Conservation (phyloP, 495 filamentous ascomycete genomes). For the Eremomyces bilateralis region DNA sequence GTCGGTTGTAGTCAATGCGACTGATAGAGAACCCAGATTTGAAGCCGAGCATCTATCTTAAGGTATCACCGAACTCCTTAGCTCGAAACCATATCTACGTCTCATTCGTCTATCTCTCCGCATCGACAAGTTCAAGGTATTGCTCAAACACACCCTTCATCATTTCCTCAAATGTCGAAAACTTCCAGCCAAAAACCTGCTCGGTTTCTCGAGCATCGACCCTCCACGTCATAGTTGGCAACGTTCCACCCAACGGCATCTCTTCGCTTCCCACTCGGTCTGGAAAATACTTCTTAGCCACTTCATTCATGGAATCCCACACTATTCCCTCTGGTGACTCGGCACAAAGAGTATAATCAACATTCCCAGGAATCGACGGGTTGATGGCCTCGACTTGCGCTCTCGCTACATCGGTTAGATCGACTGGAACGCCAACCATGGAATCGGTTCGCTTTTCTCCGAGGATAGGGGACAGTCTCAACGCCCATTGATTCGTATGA, state of each 20-base stretch:
- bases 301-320: constrained; percentile 21
- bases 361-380: constrained; percentile 18
- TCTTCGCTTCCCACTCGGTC: constrained; percentile 18
- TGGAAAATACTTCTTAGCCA: constrained; percentile 19
- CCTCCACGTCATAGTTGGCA: constrained; percentile 18
- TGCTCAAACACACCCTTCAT: constrained; percentile 22
- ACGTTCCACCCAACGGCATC: no score
- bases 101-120: no score
- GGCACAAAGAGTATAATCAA: constrained; percentile 18
- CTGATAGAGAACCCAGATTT: no score
- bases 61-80: no score
- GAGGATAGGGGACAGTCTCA: constrained; percentile 22
- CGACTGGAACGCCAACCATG: constrained; percentile 18
- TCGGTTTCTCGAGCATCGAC: constrained; percentile 25
- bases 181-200: constrained; percentile 25
- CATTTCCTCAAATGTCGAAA: constrained; percentile 25
- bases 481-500: constrained; percentile 18
- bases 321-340: constrained; percentile 22
- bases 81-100: no score
- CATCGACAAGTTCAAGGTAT: constrained; percentile 10
- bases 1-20: no score
- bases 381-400: constrained; percentile 23
- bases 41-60: no score
- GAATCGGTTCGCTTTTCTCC: constrained; percentile 13
- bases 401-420: constrained; percentile 24